Evolutionary conservation across 371 early-diverging fungal species (phyloP), one percentile per base, ranked within the genome.

Genomic region (Mucor circinelloides): DNA sequence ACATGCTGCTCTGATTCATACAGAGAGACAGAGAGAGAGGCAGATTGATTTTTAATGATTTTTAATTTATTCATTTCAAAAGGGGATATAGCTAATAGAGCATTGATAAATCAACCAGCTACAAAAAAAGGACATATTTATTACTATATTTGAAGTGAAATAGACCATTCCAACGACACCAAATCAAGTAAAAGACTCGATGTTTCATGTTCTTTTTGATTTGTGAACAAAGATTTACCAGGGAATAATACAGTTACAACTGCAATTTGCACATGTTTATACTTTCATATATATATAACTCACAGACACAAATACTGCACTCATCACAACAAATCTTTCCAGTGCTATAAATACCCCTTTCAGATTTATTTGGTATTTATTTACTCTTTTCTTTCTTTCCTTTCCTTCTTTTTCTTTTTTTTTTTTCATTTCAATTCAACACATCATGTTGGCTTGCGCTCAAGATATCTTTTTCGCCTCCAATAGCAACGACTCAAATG

Each of bases 401-500:
- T 13, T 61, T 31, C 44, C 31, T 31, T 60, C 23, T 55, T 30
- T 50, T 34, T 54, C 19, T 30, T 31, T 42, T 25, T 19, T 27
- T 21, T 55, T 30, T 38, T 40, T 40, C 42, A 12, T 44, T 31
- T 57, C 9, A 38, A 34, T 21, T 17, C 7, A 30, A 31, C 25
- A 48, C 28, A 38, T 30, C 61, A 75, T 75, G 75, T 38, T 75
- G 40, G 71, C 75, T 60, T 75, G 69, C 52, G 64, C 75, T 48
- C 75, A 75, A 65, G 72, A 75, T 46, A 63, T 75, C 19, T 71
- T 71, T 48, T 75, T 75, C 9, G 9, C 50, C 23, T 23, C 50
- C 8, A 50, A 9, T 40, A 68, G 50, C 28, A 62, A 23, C 17
- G 71, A 69, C 25, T 34, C 36, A 36, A 52, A 21, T 50, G 58